A percentile compares a stretch with the other conserved stretches of the same genome.
Evolutionary conservation across 805 yeast genomes (phyloP).

Genomic region (Middelhovenomyces tepae): DNA sequence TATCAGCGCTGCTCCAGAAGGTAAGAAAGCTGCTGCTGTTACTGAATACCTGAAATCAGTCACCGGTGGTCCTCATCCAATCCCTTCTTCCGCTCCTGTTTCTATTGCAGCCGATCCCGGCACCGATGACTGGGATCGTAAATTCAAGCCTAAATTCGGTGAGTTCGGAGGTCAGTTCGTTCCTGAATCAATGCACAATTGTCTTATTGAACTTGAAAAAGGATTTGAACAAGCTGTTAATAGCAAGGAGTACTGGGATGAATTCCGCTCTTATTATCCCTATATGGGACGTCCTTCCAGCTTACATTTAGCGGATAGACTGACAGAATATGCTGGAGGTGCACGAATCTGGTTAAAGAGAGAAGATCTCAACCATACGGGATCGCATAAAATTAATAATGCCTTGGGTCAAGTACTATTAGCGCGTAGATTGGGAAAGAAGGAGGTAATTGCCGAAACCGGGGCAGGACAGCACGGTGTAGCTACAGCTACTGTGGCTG

Average conservation of each 20-base stretch:
- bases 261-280: slow-evolving; percentile 70
- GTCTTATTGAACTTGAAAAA: slow-evolving; percentile 78
- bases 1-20: slow-evolving; percentile 49
- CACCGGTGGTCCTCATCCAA: slow-evolving; percentile 39
- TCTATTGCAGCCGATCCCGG: slow-evolving; percentile 5
- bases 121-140: slow-evolving; percentile 39
- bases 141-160: slow-evolving; percentile 87
- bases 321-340: slow-evolving; percentile 87
- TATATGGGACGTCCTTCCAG: slow-evolving; percentile 97
- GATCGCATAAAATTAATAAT: slow-evolving; percentile 40
- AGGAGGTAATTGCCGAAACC: slow-evolving; percentile 38
- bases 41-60: slow-evolving; percentile 60
- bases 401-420: slow-evolving; percentile 38
- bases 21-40: slow-evolving; percentile 51
- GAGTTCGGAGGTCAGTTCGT: slow-evolving; percentile 98
- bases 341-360: slow-evolving; percentile 96
- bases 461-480: slow-evolving; percentile 48
- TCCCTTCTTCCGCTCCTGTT: slow-evolving; percentile 1
- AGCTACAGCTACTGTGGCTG: slow-evolving; percentile 43
- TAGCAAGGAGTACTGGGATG: slow-evolving; percentile 91
- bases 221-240: slow-evolving; percentile 84
- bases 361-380: slow-evolving; percentile 63
- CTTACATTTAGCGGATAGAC: slow-evolving; percentile 82
- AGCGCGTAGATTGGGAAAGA: slow-evolving; percentile 39
- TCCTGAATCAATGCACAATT: slow-evolving; percentile 90